Conservation (phyloP, 169 alveolate genomes). For the Plasmodium falciparum region DNA sequence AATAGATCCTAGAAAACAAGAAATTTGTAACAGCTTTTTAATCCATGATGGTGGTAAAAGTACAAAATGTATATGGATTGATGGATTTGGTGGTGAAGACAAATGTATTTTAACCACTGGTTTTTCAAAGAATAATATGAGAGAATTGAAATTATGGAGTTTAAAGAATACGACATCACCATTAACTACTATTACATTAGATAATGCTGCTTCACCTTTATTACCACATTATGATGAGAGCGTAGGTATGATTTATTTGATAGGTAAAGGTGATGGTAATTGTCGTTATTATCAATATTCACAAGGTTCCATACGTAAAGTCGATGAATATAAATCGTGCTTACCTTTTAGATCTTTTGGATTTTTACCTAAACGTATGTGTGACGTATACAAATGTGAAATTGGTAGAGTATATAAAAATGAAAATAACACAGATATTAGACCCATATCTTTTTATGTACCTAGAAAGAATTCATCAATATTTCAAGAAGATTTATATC, state of each 20-base stretch:
- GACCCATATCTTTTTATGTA: conserved; percentile 83
- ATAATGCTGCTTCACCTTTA: conserved; percentile 84
- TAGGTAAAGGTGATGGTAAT: conserved; percentile 86
- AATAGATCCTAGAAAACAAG: conserved; percentile 83
- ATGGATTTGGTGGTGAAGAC: conserved; percentile 80
- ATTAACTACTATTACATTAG: conserved; percentile 78
- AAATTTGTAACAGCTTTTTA: conserved; percentile 61
- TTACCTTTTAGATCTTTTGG: conserved; percentile 85
- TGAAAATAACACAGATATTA: conserved; percentile 78
- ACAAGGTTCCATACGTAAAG: conserved; percentile 78
- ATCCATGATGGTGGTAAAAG: conserved; percentile 83
- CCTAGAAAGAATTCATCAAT: conserved; percentile 80
- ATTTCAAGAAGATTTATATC: conserved; percentile 82
- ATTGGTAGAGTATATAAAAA: conserved; percentile 83
- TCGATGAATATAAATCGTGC: conserved; percentile 82
- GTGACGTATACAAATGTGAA: conserved; percentile 86
- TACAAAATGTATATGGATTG: conserved; percentile 81
- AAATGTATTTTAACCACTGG: conserved; percentile 83
- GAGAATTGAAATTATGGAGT: conserved; percentile 86
- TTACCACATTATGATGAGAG: conserved; percentile 85
- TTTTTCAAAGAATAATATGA: conserved; percentile 81
- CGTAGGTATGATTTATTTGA: conserved; percentile 80
- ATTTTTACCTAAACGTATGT: conserved; percentile 78
- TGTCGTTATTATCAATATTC: conserved; percentile 84
- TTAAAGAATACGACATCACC: conserved; percentile 76